Evolutionary conservation across 2,329 filamentous ascomycete species (phyloP), one percentile per base, ranked within the genome.

Genomic region (Fusarium pseudograminearum): DNA sequence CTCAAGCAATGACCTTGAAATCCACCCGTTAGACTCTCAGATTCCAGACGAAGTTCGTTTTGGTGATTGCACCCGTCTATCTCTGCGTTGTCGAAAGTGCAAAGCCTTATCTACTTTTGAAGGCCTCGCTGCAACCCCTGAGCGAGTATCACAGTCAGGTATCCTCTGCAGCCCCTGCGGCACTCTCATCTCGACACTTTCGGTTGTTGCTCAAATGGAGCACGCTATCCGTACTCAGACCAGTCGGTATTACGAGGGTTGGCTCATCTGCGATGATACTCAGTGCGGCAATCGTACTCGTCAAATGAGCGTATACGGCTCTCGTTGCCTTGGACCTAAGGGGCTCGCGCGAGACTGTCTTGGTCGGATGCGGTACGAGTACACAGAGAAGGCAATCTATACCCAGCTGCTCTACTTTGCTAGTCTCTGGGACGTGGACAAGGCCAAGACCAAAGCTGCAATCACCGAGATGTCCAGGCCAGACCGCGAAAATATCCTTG

Each of bases 351-450:
- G 90, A 58, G 94, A 93, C 57, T 99, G 96, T 78, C 83, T 90
- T 6, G 96, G 96, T 22, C 89, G 89, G 51, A 98, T 99, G 94
- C 84, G 87, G 24, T 98, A 94, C 78, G 94, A 97, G 81, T 91
- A 93, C 76, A 86, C 87, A 1, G 96, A 98, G 82, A 95, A 96
- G 81, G 91, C 91, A 75, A 86, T 98, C 62, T 98, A 98, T 82
- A 98, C 97, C 79, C 96, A 99, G 81, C 85, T 99, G 41, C 82
- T 98, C 57, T 99, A 97, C 82, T 92, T 94, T 78, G 87, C 91
- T 31, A 87, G 87, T 50, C 81, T 98, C 57, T 99, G 94, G 84
- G 94, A 99, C 79, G 91, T 97, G 5, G 94, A 98, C 67, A 93
- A 93, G 81, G 91, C 91, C 16, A 88, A 88, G 69, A 76, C 74